These are phyloP conservation scores for Cutaneotrichosporon mucoides DNA, from an alignment of 1,284 basidiomycete genomes.

Conservation along the genomic window DNA sequence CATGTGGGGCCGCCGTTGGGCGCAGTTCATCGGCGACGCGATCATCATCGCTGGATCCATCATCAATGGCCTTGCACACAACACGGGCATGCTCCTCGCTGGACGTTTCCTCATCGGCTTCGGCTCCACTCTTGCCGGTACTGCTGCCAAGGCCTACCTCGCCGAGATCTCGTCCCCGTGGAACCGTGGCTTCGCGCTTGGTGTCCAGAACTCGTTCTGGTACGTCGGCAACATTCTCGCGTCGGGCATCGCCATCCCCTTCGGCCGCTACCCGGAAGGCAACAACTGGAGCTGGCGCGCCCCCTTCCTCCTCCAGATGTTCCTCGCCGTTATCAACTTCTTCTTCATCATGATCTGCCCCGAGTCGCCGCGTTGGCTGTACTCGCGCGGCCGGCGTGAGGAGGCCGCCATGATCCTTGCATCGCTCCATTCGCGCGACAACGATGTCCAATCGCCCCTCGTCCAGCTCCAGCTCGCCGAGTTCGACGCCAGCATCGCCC, in stretches of 20 bases:
- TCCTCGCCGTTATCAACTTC: slow-evolving; percentile 54
- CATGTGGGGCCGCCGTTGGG: slow-evolving; percentile 55
- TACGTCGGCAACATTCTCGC: slow-evolving; percentile 58
- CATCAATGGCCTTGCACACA: slow-evolving; percentile 53
- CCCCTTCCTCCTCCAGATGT: slow-evolving; percentile 53
- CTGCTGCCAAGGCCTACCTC: slow-evolving; percentile 55
- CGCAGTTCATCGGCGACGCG: slow-evolving; percentile 56
- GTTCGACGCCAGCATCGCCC: slow-evolving; percentile 54
- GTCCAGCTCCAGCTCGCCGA: slow-evolving; percentile 56
- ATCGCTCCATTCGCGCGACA: slow-evolving; percentile 53
- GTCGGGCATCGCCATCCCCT: slow-evolving; percentile 57
- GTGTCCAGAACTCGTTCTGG: slow-evolving; percentile 52
- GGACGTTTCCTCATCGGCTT: slow-evolving; percentile 54
- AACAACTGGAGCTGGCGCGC: slow-evolving; percentile 54
- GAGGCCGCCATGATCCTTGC: slow-evolving; percentile 21
- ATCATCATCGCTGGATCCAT: slow-evolving; percentile 54
- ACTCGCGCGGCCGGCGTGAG: slow-evolving; percentile 21
- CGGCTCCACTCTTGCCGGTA: slow-evolving; percentile 50
- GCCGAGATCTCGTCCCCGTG: slow-evolving; percentile 56
- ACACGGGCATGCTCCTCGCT: slow-evolving; percentile 53
- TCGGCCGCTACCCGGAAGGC: slow-evolving; percentile 49
- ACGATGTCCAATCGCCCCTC: slow-evolving; percentile 54
- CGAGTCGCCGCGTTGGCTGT: slow-evolving; percentile 54
- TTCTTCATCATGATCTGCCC: slow-evolving; percentile 49
- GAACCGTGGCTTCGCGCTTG: slow-evolving; percentile 55